A percentile compares a stretch with the other conserved stretches of the same genome.
Evolutionary conservation across 2,329 filamentous ascomycete genomes (phyloP).

Genomic region (Sordariomycetes sp.): DNA sequence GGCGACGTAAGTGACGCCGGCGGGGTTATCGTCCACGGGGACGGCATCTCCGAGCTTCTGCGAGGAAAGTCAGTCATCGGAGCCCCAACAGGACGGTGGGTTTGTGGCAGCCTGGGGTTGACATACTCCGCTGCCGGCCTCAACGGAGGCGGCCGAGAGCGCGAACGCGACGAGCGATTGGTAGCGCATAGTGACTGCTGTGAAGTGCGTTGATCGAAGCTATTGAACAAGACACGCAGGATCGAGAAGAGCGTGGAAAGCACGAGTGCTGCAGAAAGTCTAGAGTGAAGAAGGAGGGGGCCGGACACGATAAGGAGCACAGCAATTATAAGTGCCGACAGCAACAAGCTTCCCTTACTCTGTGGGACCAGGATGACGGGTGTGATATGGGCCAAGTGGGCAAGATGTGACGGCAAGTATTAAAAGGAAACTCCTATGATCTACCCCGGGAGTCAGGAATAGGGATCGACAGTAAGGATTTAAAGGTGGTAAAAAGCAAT

Average conservation of each 20-base stretch:
- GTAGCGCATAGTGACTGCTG: not conserved
- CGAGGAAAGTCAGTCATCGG: not conserved
- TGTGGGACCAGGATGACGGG: not conserved
- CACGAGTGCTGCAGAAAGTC: not conserved
- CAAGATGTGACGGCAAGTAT: not conserved
- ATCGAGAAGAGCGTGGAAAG: not conserved
- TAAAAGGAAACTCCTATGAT: not conserved
- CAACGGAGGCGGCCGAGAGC: not conserved
- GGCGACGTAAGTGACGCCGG: conserved; percentile 38
- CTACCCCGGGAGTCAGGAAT: not conserved
- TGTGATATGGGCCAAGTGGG: not conserved
- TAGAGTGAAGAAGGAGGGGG: not conserved
- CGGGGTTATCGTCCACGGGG: conserved; percentile 40
- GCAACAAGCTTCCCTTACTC: not conserved
- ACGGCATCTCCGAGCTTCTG: conserved; percentile 33
- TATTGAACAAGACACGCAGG: not conserved
- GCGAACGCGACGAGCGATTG: conserved; percentile 2
- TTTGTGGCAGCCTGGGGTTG: not conserved
- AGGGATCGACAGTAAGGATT: not conserved
- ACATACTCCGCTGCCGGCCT: conserved; percentile 1
- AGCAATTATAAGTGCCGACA: not conserved
- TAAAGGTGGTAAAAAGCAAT: not conserved
- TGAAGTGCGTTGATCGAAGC: not conserved
- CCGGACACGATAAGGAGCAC: not conserved
- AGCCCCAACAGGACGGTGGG: not conserved